A percentile compares a stretch with the other conserved stretches of the same genome.
These are phyloP conservation scores for Aspergillus steynii DNA, from an alignment of 495 filamentous ascomycete genomes.

Conservation along the genomic window DNA sequence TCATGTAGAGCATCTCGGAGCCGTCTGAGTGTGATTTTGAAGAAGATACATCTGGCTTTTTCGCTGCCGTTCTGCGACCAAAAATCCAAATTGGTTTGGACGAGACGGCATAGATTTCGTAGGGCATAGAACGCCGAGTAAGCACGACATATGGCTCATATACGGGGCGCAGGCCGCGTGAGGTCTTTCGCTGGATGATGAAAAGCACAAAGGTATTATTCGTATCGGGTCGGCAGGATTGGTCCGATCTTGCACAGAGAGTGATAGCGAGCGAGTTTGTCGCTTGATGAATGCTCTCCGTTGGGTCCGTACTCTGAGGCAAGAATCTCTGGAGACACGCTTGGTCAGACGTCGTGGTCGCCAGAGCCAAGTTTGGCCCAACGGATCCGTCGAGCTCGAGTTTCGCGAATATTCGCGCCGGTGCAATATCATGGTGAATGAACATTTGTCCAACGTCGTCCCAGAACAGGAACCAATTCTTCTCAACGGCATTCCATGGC, in stretches of 20 bases:
- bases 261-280: conserved; percentile 56
- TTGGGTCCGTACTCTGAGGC: conserved; percentile 24
- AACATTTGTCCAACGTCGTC: conserved; percentile 42
- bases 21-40: conserved; percentile 9
- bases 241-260: conserved; percentile 49
- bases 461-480: conserved; percentile 62
- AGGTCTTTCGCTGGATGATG: conserved; percentile 54
- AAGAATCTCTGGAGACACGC: conserved; percentile 43
- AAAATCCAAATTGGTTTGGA: conserved; percentile 52
- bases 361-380: conserved; percentile 38
- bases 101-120: conserved; percentile 49
- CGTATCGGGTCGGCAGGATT: conserved; percentile 35
- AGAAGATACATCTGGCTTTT: neutral
- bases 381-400: conserved; percentile 40
- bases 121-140: conserved; percentile 45
- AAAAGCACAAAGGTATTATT: conserved; percentile 51
- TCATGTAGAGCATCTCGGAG: conserved; percentile 51
- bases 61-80: conserved; percentile 29
- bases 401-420: conserved; percentile 45
- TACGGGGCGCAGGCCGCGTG: conserved; percentile 41
- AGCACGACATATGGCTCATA: conserved; percentile 58
- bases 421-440: conserved; percentile 50
- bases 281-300: conserved; percentile 54
- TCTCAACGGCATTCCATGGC: conserved; percentile 43
- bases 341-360: conserved; percentile 28